These are phyloP conservation scores for Zygoascus hellenicus DNA, from an alignment of 1,139 yeast species.

Conservation along the genomic window DNA sequence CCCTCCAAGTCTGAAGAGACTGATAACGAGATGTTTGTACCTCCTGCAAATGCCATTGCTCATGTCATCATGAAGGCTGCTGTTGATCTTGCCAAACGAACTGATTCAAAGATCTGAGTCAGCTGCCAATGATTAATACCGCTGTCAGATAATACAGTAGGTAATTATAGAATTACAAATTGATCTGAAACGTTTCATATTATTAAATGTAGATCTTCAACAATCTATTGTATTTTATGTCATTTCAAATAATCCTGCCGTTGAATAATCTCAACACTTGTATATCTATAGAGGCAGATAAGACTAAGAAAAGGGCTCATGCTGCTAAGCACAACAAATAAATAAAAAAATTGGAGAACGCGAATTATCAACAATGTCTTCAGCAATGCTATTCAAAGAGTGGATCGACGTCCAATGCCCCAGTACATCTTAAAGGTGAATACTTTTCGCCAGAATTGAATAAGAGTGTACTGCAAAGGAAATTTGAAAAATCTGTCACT, in stretches of 20 bases:
- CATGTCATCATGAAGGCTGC: constrained; percentile 38
- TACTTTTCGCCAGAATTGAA: neutral
- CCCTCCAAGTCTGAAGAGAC: constrained; percentile 2
- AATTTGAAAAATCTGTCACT: constrained; percentile 12
- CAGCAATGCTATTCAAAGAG: neutral
- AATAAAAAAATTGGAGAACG: no score
- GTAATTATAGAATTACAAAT: no score
- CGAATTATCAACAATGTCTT: no score
- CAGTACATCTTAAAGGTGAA: neutral
- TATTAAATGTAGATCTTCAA: no score
- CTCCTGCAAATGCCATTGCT: constrained; percentile 49
- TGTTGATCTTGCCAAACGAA: constrained; percentile 14
- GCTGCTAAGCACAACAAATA: no score
- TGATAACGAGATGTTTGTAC: constrained; percentile 35
- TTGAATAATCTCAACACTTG: no score
- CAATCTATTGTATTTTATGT: no score
- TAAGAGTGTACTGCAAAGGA: constrained; percentile 11
- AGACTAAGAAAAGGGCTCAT: neutral
- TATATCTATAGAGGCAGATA: no score
- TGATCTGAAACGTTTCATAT: no score
- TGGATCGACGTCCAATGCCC: neutral
- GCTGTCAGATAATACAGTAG: no score
- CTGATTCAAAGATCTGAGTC: neutral
- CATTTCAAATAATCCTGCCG: no score
- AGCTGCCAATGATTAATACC: neutral